Evolutionary conservation across 2,329 filamentous ascomycete genomes (phyloP).

Genomic region (Penicillium frequentans): DNA sequence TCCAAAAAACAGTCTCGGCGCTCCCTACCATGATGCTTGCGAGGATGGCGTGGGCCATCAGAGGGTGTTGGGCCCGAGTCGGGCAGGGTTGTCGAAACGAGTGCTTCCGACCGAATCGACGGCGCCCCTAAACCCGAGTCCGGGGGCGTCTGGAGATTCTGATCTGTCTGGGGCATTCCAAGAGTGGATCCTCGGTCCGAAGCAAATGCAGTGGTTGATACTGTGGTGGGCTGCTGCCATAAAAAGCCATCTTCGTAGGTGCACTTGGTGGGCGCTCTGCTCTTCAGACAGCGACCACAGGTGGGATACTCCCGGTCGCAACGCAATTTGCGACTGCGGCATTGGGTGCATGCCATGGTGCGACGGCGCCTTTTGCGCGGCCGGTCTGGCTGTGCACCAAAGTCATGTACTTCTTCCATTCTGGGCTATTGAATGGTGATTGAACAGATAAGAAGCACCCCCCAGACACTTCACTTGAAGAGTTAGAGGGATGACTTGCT

Average conservation of each 20-base stretch:
- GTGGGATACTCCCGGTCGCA: slow-evolving; percentile 45
- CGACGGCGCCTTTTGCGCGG: slow-evolving; percentile 40
- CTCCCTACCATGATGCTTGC: slow-evolving; percentile 14
- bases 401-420: slow-evolving; percentile 13
- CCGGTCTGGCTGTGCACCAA: slow-evolving; percentile 22
- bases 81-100: slow-evolving; percentile 12
- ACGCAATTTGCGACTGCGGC: slow-evolving; percentile 43
- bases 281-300: slow-evolving; percentile 41
- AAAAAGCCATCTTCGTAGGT: slow-evolving; percentile 44
- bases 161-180: slow-evolving; percentile 22
- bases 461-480: background rate
- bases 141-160: slow-evolving; percentile 25
- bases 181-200: slow-evolving; percentile 25
- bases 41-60: background rate
- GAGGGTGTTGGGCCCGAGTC: slow-evolving; percentile 8
- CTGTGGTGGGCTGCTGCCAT: slow-evolving; percentile 40
- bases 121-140: slow-evolving; percentile 32
- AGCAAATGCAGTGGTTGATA: slow-evolving; percentile 26
- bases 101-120: slow-evolving; percentile 23
- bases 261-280: slow-evolving; percentile 35
- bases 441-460: background rate
- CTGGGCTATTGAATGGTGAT: background rate
- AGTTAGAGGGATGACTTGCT: background rate
- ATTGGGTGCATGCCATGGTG: slow-evolving; percentile 44
- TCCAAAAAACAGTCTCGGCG: slow-evolving; percentile 34